A percentile compares a stretch with the other conserved stretches of the same genome.
Evolutionary conservation across 768 basidiomycete genomes (phyloP).

Genomic region (Suillus brevipes): DNA sequence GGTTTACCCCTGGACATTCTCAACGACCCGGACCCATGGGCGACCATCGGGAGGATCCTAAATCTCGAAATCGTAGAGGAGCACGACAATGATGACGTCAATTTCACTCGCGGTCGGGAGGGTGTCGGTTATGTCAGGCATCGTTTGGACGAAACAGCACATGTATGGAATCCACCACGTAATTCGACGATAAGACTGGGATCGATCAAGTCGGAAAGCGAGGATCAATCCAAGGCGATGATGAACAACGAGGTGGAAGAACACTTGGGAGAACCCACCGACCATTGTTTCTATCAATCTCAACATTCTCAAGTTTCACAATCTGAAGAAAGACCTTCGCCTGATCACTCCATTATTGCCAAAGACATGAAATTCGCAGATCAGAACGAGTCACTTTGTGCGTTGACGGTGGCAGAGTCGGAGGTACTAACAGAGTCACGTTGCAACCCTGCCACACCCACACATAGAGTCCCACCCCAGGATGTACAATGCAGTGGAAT

Average conservation of each 20-base stretch:
- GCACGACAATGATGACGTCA: slow-evolving; percentile 7
- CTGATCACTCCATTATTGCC: not conserved
- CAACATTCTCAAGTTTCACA: not conserved
- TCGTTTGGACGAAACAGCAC: not conserved
- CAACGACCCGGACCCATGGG: slow-evolving; percentile 33
- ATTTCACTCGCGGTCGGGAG: slow-evolving; percentile 25
- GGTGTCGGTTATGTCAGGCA: slow-evolving; percentile 26
- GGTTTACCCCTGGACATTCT: slow-evolving; percentile 25
- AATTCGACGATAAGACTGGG: no score
- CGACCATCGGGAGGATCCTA: slow-evolving; percentile 30
- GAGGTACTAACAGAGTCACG: not conserved
- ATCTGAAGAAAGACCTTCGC: not conserved
- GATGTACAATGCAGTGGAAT: not conserved
- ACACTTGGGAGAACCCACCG: not conserved
- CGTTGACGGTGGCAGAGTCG: not conserved
- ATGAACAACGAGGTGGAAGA: not conserved
- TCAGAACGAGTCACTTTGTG: not conserved
- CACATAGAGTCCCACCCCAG: not conserved
- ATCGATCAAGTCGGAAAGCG: not conserved
- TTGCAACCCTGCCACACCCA: not conserved
- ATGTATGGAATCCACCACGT: not conserved
- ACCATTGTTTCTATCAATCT: not conserved
- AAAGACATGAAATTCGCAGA: not conserved
- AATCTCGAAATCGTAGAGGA: slow-evolving; percentile 10
- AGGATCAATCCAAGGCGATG: not conserved